phyloP scores from a whole-genome alignment of 2,329 filamentous ascomycete genomes.

The Colletotrichum sp. region DNA sequence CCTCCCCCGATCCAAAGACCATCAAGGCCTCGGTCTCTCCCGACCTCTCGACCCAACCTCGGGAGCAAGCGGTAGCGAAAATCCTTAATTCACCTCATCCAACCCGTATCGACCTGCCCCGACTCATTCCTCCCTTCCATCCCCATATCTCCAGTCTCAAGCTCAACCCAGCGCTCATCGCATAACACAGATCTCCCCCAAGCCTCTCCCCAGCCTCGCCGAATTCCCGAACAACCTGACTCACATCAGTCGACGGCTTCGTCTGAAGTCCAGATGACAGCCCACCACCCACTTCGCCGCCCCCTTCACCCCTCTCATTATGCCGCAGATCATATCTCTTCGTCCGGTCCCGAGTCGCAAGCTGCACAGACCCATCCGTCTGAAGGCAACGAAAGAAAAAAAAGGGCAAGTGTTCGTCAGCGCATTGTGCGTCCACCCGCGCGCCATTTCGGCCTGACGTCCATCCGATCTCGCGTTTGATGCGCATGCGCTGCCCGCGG shows the following conservation, averaged over 20 bases:
- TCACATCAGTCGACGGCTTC: neutral
- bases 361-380: neutral
- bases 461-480: slow-evolving; percentile 7
- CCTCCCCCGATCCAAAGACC: neutral
- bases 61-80: neutral
- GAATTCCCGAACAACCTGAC: neutral
- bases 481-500: neutral
- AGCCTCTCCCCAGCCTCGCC: slow-evolving; percentile 5
- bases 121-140: neutral
- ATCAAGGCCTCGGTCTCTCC: neutral
- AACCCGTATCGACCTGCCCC: neutral
- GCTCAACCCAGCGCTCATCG: neutral
- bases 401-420: neutral
- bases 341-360: neutral
- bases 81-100: neutral
- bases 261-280: neutral
- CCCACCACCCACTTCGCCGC: neutral
- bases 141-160: neutral
- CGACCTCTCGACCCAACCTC: neutral
- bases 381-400: neutral
- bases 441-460: neutral
- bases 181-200: slow-evolving; percentile 4
- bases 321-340: neutral
- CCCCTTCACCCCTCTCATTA: neutral
- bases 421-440: neutral